Evolutionary conservation across 306 rosid genomes (phyloP).

Genomic region (Pueraria montana): DNA sequence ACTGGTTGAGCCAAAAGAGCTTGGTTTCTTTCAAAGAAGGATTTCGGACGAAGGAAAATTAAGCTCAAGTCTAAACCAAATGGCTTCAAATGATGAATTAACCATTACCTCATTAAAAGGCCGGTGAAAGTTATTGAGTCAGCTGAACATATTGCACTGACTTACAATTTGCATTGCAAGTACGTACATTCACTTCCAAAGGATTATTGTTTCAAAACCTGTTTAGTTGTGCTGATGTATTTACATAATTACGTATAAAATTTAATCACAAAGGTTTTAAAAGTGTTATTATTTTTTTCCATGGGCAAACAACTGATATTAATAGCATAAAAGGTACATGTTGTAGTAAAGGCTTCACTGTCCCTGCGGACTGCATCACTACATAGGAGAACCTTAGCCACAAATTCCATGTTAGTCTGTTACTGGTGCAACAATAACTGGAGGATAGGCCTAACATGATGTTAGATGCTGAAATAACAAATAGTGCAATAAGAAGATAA

Average conservation of each 20-base stretch:
- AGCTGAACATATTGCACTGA: background rate
- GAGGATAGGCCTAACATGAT: constrained; percentile 27
- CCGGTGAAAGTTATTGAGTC: background rate
- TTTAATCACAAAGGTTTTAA: too few relatives aligned
- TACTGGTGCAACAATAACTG: constrained; percentile 9
- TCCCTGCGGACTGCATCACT: background rate
- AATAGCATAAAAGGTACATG: background rate
- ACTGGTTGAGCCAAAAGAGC: too few relatives aligned
- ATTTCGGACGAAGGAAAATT: too few relatives aligned
- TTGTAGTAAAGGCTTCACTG: background rate
- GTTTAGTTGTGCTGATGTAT: too few relatives aligned
- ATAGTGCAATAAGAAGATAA: background rate
- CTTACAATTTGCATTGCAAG: background rate
- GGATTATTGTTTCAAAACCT: too few relatives aligned
- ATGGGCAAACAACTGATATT: background rate
- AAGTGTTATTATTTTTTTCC: background rate
- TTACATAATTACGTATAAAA: too few relatives aligned
- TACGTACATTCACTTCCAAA: too few relatives aligned
- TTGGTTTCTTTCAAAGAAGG: too few relatives aligned
- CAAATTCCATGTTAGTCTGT: background rate
- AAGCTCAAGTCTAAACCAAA: background rate
- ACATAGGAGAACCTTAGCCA: background rate
- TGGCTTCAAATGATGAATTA: constrained; percentile 2
- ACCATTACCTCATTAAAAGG: background rate
- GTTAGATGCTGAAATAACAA: background rate